These are phyloP conservation scores for Pyrus communis DNA, from an alignment of 306 rosid genomes.

Conservation along the genomic window DNA sequence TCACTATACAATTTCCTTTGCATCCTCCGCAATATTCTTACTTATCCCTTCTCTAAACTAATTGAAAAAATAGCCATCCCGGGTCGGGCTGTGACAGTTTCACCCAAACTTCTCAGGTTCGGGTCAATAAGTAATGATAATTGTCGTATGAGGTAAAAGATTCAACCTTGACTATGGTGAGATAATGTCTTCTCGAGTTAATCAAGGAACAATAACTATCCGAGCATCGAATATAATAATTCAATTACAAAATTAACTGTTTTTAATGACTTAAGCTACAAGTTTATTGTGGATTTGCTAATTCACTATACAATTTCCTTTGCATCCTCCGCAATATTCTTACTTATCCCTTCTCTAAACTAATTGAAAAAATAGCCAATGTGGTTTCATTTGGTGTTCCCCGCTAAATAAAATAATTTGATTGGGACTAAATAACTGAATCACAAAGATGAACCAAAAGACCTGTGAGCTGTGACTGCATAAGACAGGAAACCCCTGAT, in stretches of 20 bases:
- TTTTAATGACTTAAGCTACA: too few relatives aligned
- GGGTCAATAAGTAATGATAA: too few relatives aligned
- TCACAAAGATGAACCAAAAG: constrained; percentile 11
- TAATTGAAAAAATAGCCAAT: neutral
- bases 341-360: constrained; percentile 3
- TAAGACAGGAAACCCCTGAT: constrained; percentile 39
- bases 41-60: constrained; percentile 1
- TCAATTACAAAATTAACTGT: neutral
- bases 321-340: constrained; percentile 1
- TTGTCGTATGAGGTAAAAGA: too few relatives aligned
- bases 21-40: neutral
- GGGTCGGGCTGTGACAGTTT: too few relatives aligned
- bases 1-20: constrained; percentile 8
- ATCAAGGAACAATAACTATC: too few relatives aligned
- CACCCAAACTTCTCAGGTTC: too few relatives aligned
- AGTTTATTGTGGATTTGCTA: neutral
- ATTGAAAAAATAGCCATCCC: too few relatives aligned
- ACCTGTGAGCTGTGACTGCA: constrained; percentile 27
- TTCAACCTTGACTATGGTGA: too few relatives aligned
- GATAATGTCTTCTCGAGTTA: too few relatives aligned
- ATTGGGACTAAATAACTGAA: neutral
- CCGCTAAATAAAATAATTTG: constrained; percentile 6
- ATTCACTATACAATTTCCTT: constrained; percentile 8
- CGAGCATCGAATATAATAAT: too few relatives aligned
- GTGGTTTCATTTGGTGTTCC: constrained; percentile 3